Conservation (phyloP, 768 basidiomycete species). For the Tricholoma sp. region DNA sequence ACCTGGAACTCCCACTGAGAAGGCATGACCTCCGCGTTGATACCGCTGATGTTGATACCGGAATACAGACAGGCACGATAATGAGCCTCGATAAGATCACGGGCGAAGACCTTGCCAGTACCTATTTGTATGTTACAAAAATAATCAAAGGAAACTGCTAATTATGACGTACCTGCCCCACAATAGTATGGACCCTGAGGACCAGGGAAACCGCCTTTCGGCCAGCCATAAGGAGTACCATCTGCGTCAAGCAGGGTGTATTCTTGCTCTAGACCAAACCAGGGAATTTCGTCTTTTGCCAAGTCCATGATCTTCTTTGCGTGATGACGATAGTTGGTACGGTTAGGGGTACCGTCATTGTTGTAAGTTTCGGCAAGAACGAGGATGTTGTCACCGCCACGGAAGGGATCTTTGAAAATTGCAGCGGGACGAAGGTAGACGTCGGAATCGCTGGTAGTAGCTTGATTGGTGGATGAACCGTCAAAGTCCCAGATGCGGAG, state of each 20-base stretch:
- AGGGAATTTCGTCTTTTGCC: constrained; percentile 74
- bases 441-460: constrained; percentile 92
- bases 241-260: constrained; percentile 97
- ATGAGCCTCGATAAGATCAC: constrained; percentile 98
- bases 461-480: constrained; percentile 96
- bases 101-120: constrained; percentile 95
- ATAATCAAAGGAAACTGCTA: background rate
- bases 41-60: constrained; percentile 96
- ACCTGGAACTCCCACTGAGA: constrained; percentile 99
- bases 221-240: constrained; percentile 91
- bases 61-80: constrained; percentile 95
- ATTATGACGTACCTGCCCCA: constrained; percentile 74
- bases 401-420: constrained; percentile 99
- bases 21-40: constrained; percentile 99
- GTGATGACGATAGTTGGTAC: constrained; percentile 92
- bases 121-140: constrained; percentile 37
- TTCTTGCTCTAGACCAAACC: constrained; percentile 99
- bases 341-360: constrained; percentile 97
- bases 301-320: constrained; percentile 95
- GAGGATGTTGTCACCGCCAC: constrained; percentile 95
- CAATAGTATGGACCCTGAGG: constrained; percentile 99
- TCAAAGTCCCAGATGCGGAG: constrained; percentile 99
- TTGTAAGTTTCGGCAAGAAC: constrained; percentile 98
- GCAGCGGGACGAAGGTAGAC: constrained; percentile 96
- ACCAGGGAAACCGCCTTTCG: constrained; percentile 98